phyloP scores from a whole-genome alignment of 345 rosid genomes.

The Gossypium rotundifolium region DNA sequence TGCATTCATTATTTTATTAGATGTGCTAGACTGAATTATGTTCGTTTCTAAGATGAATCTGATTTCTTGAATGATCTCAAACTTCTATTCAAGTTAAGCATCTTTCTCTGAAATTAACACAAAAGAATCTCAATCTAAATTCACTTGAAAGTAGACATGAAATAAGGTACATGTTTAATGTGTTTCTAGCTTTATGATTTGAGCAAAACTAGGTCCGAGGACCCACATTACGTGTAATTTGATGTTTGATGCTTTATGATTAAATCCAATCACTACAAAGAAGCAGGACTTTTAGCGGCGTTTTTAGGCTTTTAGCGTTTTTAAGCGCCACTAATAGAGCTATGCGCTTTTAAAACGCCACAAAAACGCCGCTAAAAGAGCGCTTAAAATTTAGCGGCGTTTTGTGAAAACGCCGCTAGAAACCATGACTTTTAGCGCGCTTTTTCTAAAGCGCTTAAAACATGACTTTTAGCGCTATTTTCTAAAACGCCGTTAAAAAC shows the following conservation, averaged over 20 bases:
- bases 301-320: no score
- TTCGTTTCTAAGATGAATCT: not conserved
- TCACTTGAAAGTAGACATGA: not conserved
- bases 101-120: not conserved
- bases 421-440: no score
- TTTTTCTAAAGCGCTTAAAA: no score
- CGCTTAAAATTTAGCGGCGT: no score
- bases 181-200: conserved; percentile 20
- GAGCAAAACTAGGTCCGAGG: conserved; percentile 86
- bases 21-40: not conserved
- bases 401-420: no score
- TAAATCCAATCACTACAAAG: no score
- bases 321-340: no score
- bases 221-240: conserved; percentile 70
- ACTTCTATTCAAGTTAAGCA: not conserved
- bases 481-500: no score
- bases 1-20: not conserved
- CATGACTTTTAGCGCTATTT: no score
- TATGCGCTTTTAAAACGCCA: no score
- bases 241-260: conserved; percentile 4
- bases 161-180: not conserved
- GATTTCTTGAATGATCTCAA: not conserved
- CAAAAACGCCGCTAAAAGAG: no score
- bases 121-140: not conserved
- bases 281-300: no score